Evolutionary conservation across 2,329 filamentous ascomycete genomes (phyloP).

Genomic region (Fusarium proliferatum): DNA sequence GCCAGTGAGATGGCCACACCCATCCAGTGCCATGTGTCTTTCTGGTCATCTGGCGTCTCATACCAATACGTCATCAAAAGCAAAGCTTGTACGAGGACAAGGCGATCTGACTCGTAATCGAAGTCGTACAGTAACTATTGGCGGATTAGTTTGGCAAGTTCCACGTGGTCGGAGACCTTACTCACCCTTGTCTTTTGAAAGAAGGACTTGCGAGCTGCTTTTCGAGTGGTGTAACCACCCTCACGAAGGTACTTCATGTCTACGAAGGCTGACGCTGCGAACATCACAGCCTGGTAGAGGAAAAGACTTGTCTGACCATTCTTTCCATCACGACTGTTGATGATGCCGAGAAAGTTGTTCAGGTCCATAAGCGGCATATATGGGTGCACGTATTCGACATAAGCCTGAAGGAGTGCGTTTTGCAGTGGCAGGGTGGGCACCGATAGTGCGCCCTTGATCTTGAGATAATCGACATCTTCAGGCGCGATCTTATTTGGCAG

Average conservation of each 20-base stretch:
- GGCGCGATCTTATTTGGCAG: constrained; percentile 79
- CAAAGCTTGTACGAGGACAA: constrained; percentile 87
- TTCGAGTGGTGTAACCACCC: constrained; percentile 81
- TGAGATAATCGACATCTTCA: constrained; percentile 86
- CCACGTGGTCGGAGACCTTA: constrained; percentile 31
- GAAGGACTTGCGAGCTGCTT: constrained; percentile 86
- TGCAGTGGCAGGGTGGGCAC: constrained; percentile 78
- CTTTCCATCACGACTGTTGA: constrained; percentile 75
- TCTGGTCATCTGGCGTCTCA: constrained; percentile 95
- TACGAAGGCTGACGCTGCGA: constrained; percentile 88
- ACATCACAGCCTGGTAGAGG: constrained; percentile 95
- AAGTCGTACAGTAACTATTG: constrained; percentile 87
- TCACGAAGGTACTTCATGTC: constrained; percentile 80
- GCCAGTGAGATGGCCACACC: constrained; percentile 92
- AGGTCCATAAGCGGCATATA: constrained; percentile 91
- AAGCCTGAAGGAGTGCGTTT: constrained; percentile 83
- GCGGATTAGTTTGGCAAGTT: constrained; percentile 16
- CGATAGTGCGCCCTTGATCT: constrained; percentile 84
- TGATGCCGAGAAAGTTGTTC: constrained; percentile 67
- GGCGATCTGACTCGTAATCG: constrained; percentile 91
- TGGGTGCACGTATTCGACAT: constrained; percentile 90
- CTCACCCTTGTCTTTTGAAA: constrained; percentile 88
- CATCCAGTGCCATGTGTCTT: constrained; percentile 99
- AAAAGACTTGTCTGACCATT: constrained; percentile 82
- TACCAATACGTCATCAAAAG: constrained; percentile 98